Percentiles rank a stretch among this genome's conserved stretches.
Evolutionary conservation across 768 basidiomycete species (phyloP).

Genomic region (Clitopilus passeckerianus): DNA sequence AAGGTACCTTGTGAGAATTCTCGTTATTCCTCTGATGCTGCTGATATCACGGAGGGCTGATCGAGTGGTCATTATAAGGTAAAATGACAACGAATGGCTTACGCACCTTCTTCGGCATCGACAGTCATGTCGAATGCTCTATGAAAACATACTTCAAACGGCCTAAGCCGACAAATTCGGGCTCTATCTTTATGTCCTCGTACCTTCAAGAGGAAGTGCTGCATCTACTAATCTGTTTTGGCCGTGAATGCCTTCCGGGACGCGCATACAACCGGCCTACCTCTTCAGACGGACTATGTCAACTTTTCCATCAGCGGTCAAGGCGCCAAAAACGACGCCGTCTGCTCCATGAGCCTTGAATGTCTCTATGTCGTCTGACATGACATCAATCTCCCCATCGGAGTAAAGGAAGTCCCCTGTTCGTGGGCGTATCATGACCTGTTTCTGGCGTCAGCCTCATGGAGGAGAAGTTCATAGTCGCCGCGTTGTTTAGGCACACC

Average conservation of each 20-base stretch:
- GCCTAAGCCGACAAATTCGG: neutral
- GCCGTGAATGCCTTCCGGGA: neutral
- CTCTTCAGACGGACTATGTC: slow-evolving; percentile 54
- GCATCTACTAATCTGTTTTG: slow-evolving; percentile 46
- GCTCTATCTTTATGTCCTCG: neutral
- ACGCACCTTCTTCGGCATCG: slow-evolving; percentile 46
- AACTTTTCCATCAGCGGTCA: slow-evolving; percentile 51
- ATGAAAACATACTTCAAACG: slow-evolving; percentile 66
- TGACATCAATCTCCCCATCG: slow-evolving; percentile 59
- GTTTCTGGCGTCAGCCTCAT: slow-evolving; percentile 5
- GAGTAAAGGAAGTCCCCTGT: slow-evolving; percentile 78
- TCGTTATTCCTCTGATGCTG: slow-evolving; percentile 59
- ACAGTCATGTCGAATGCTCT: slow-evolving; percentile 73
- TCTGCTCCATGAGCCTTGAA: slow-evolving; percentile 55
- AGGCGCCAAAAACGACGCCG: slow-evolving; percentile 65
- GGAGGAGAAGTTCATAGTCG: neutral
- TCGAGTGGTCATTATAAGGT: neutral
- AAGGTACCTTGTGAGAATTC: slow-evolving; percentile 73
- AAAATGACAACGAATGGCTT: neutral
- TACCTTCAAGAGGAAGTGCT: slow-evolving; percentile 62
- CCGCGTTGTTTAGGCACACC: slow-evolving; percentile 32
- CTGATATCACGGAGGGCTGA: slow-evolving; percentile 45
- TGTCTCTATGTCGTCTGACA: slow-evolving; percentile 64
- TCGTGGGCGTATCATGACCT: slow-evolving; percentile 82
- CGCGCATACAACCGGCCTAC: slow-evolving; percentile 24